A percentile compares a stretch with the other conserved stretches of the same genome.
Conservation (phyloP, 2,329 filamentous ascomycete species). For the Ceratocystis ficicola region DNA sequence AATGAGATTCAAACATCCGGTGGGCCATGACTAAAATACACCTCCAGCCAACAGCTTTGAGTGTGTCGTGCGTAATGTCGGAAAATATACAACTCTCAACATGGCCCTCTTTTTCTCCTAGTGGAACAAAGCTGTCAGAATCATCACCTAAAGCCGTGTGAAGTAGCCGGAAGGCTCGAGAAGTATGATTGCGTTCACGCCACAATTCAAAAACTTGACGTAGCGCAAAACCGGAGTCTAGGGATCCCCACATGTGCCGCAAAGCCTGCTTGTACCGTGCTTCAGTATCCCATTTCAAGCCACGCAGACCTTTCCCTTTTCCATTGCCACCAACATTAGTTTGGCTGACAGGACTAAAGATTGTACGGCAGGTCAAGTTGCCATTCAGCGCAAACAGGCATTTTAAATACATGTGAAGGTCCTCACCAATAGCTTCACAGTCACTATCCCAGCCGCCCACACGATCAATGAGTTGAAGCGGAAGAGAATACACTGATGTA, state of each 20-base stretch:
- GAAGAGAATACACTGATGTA: constrained; percentile 61
- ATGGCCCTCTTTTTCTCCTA: constrained; percentile 34
- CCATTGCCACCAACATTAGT: constrained; percentile 55
- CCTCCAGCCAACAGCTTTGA: constrained; percentile 42
- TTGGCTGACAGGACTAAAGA: constrained; percentile 59
- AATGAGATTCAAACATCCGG: constrained; percentile 62
- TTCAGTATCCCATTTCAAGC: constrained; percentile 44
- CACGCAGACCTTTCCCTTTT: constrained; percentile 40
- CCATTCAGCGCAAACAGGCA: constrained; percentile 65
- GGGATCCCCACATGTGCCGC: constrained; percentile 63
- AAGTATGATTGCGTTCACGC: constrained; percentile 45
- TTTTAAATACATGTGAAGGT: constrained; percentile 67
- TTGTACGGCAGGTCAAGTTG: constrained; percentile 50
- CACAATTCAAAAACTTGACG: constrained; percentile 46
- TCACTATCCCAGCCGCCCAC: constrained; percentile 63
- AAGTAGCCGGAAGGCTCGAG: constrained; percentile 43
- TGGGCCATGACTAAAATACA: constrained; percentile 49
- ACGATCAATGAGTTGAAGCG: constrained; percentile 52
- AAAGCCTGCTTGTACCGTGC: constrained; percentile 61
- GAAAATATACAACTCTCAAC: constrained; percentile 44
- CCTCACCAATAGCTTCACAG: constrained; percentile 60
- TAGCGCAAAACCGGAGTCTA: constrained; percentile 56
- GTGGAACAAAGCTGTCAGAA: constrained; percentile 37
- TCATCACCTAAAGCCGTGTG: constrained; percentile 36
- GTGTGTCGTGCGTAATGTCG: constrained; percentile 40